Percentiles rank a stretch among this genome's conserved stretches.
These are phyloP conservation scores for Datisca glomerata DNA, from an alignment of 306 rosid species.

Conservation along the genomic window DNA sequence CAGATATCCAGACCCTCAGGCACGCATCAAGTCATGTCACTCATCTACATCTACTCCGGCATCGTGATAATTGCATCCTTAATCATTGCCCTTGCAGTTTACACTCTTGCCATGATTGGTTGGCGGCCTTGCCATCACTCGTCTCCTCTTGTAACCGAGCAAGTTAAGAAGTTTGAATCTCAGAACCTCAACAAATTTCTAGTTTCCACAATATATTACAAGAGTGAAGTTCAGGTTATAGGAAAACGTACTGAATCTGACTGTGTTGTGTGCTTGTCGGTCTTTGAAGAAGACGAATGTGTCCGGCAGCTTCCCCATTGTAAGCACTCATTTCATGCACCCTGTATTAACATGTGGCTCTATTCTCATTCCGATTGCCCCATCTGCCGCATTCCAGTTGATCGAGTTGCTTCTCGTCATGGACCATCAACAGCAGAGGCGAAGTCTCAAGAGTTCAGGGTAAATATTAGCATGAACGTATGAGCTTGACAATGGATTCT, in stretches of 20 bases:
- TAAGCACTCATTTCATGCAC: slow-evolving; percentile 17
- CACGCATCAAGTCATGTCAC: no score
- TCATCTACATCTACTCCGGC: slow-evolving; percentile 1
- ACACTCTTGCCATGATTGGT: background rate
- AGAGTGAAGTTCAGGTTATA: slow-evolving; percentile 7
- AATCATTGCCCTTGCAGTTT: background rate
- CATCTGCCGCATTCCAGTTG: slow-evolving; percentile 3
- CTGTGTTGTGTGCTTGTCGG: slow-evolving; percentile 13
- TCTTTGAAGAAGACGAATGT: slow-evolving; percentile 10
- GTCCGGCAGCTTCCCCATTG: slow-evolving; percentile 15
- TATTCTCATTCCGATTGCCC: slow-evolving; percentile 14
- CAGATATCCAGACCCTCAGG: no score
- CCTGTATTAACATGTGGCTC: slow-evolving; percentile 15
- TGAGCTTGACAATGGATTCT: no score
- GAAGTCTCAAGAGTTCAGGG: slow-evolving; percentile 3
- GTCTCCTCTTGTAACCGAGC: background rate
- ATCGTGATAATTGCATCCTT: slow-evolving; percentile 4
- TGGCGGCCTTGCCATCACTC: background rate
- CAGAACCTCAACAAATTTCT: background rate
- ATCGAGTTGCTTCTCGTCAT: background rate
- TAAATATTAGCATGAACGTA: slow-evolving; percentile 4
- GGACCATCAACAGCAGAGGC: background rate
- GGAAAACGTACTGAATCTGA: background rate
- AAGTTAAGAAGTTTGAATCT: slow-evolving; percentile 1
- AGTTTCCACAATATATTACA: slow-evolving; percentile 3